Base-by-base conservation (phyloP, 768 basidiomycete genomes). In the Favolaschia claudopus region DNA sequence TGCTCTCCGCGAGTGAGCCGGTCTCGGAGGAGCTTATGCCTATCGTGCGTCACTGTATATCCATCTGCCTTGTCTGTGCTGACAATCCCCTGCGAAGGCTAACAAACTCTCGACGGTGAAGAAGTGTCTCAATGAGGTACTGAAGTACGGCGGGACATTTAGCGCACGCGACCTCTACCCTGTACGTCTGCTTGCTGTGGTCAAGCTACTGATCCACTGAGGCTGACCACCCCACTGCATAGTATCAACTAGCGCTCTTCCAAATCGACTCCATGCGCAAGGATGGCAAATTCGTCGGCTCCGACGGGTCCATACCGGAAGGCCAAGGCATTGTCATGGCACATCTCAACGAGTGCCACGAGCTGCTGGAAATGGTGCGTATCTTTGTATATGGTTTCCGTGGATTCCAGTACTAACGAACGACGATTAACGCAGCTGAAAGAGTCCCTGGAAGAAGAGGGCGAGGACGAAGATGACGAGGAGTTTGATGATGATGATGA, bases 1-100 rank as follows among this genome's bases (percentile, higher is more conserved):
- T 99, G 45, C 84, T 99, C 61, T 95, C 95, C 24, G 95, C 95
- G 19, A 94, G 92, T 62, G 96, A 98, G 76, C 97, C 97, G 0
- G 95, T 99, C 3, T 96, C 95, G 0, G 97, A 99, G 74, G 97
- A 99, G 73, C 78, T 99, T 15, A 99, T 98, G 92, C 96, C 96
- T 6, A 85, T 97, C 34, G 96, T 96, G 73, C 36, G 69, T 61
- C 28, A 15, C 2, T 38, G 20, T 4, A 7, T 29, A 8, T n/a
- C n/a, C 32, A 20, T 38, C 14, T 58, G 40, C 54, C 10, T 22
- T 47, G 17, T 52, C 32, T 0, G 36, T 51, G 20, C 40, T 27
- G 19, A 9, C 36, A 13, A 43, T 8, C 51, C 31, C 38, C 15
- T 29, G 2, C 34, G 3, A 62, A 96, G 95, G 95, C 96, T 7